phyloP scores from a whole-genome alignment of 768 basidiomycete genomes.

The Collybiopsis luxurians region DNA sequence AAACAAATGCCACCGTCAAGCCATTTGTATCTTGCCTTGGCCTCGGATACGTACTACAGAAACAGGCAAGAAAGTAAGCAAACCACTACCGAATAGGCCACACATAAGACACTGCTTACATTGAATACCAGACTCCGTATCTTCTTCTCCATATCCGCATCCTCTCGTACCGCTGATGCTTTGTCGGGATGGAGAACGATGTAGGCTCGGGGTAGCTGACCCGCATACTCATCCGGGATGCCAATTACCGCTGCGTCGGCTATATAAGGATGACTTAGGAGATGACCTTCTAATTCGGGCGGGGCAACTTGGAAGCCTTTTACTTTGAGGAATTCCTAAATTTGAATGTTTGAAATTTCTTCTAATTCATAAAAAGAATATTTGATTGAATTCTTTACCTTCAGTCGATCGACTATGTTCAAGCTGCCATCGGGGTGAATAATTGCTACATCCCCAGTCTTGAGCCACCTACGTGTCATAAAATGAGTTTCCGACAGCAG shows the following conservation, averaged over 20 bases:
- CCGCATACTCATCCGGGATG: conserved; percentile 69
- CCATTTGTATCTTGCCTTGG: conserved; percentile 40
- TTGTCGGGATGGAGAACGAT: conserved; percentile 43
- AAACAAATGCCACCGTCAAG: conserved; percentile 42
- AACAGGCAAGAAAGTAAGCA: conserved; percentile 12
- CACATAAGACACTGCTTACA: too few relatives aligned
- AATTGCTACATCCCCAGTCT: conserved; percentile 66
- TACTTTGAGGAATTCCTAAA: conserved; percentile 14
- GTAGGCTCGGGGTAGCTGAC: conserved; percentile 73
- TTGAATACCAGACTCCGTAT: conserved; percentile 51
- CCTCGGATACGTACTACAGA: conserved; percentile 33
- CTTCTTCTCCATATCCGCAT: conserved; percentile 29
- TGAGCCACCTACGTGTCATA: conserved; percentile 44
- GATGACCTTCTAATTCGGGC: conserved; percentile 65
- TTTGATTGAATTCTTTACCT: too few relatives aligned
- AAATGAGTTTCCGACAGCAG: too few relatives aligned
- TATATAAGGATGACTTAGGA: conserved; percentile 60
- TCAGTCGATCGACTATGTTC: conserved; percentile 71
- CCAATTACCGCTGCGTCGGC: conserved; percentile 64
- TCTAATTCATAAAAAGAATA: conserved; percentile 61
- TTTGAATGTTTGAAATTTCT: conserved; percentile 34
- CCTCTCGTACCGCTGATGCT: conserved; percentile 19
- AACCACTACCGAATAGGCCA: too few relatives aligned
- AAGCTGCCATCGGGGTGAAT: conserved; percentile 61
- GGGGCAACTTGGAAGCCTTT: conserved; percentile 47